Evolutionary conservation across 1,284 basidiomycete species (phyloP).

Genomic region (Puccinia brachypodii): DNA sequence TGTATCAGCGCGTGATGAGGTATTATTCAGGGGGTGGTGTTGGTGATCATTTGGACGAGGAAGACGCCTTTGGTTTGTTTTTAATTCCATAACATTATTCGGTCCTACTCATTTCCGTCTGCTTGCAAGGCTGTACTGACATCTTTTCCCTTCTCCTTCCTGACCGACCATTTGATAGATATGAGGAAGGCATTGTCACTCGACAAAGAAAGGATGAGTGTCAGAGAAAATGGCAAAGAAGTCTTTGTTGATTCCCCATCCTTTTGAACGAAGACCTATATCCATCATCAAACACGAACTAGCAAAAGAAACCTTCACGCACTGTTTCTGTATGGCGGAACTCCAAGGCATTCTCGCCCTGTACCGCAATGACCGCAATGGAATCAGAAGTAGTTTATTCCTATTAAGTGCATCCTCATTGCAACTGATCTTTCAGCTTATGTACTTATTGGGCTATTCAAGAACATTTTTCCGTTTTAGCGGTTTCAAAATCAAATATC

Average conservation of each 20-base stretch:
- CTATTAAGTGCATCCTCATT: too few relatives aligned
- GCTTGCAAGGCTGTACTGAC: background rate
- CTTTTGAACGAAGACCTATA: background rate
- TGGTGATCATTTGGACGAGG: constrained; percentile 17
- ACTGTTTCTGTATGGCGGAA: background rate
- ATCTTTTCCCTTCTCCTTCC: background rate
- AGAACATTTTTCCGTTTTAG: too few relatives aligned
- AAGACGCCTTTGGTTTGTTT: constrained; percentile 48
- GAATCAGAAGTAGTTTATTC: too few relatives aligned
- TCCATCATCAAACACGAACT: background rate
- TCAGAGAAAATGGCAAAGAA: constrained; percentile 39
- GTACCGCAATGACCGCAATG: too few relatives aligned
- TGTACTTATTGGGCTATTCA: too few relatives aligned
- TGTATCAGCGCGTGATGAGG: constrained; percentile 35
- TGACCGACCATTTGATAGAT: constrained; percentile 5
- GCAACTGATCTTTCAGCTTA: too few relatives aligned
- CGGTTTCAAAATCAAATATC: too few relatives aligned
- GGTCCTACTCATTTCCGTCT: background rate
- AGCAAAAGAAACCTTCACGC: background rate
- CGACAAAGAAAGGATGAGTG: constrained; percentile 23
- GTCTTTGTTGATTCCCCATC: constrained; percentile 30
- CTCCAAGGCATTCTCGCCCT: too few relatives aligned
- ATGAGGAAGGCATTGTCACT: constrained; percentile 41
- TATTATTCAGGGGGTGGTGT: constrained; percentile 36
- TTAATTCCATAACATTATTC: background rate